Evolutionary conservation across 176 grass and related monocot species (phyloP).

Genomic region (Sorghum bicolor): DNA sequence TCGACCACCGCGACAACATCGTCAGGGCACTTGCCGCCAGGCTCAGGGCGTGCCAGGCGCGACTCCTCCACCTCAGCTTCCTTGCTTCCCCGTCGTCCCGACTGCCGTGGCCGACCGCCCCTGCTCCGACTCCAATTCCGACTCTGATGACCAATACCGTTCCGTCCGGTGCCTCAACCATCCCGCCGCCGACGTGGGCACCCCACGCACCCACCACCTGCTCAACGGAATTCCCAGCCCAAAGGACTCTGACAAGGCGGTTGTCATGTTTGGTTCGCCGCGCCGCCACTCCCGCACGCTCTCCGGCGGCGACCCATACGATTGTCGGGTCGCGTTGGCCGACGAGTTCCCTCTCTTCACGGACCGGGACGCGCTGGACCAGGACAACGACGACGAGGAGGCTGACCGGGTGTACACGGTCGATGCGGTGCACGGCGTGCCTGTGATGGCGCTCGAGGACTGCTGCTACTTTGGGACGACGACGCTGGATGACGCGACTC

Average conservation of each 20-base stretch:
- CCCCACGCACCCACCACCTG: slow-evolving; percentile 40
- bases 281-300: background rate
- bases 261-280: slow-evolving; percentile 26
- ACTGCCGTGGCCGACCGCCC: background rate
- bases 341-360: slow-evolving; percentile 31
- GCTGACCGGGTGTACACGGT: slow-evolving; percentile 59
- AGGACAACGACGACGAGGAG: slow-evolving; percentile 41
- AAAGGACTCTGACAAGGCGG: background rate
- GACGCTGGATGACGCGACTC: background rate
- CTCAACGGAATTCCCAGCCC: slow-evolving; percentile 37
- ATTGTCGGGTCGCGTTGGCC: background rate
- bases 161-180: slow-evolving; percentile 8
- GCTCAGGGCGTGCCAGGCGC: slow-evolving; percentile 33
- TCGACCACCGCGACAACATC: slow-evolving; percentile 32
- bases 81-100: background rate
- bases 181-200: slow-evolving; percentile 24
- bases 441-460: slow-evolving; percentile 27
- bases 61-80: slow-evolving; percentile 47
- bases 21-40: slow-evolving; percentile 24
- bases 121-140: background rate
- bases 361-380: background rate
- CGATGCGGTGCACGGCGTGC: slow-evolving; percentile 55
- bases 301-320: slow-evolving; percentile 2
- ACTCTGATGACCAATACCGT: background rate
- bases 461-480: slow-evolving; percentile 14